phyloP scores from a whole-genome alignment of 352 stramenopile species.

The Phytophthora parvispora region DNA sequence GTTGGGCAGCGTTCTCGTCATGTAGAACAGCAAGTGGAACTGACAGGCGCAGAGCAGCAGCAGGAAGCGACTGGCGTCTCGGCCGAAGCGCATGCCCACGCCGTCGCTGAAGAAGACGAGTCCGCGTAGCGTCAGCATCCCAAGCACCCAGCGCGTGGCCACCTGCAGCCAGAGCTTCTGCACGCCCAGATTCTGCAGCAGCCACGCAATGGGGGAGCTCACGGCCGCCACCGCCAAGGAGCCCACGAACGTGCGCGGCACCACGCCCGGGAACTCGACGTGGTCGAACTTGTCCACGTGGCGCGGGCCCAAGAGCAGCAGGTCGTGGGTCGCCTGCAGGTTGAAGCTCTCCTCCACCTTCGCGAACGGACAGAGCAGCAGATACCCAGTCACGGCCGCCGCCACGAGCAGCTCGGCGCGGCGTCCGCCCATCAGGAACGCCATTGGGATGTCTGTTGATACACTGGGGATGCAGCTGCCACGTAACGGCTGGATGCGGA shows the following conservation, averaged over 20 bases:
- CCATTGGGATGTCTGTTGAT: neutral
- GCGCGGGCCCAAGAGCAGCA: conserved; percentile 82
- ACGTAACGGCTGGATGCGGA: neutral
- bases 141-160: conserved; percentile 68
- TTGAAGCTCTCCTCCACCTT: conserved; percentile 99
- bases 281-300: conserved; percentile 94
- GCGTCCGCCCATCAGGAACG: conserved; percentile 38
- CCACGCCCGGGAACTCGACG: conserved; percentile 97
- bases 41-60: conserved; percentile 92
- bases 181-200: conserved; percentile 25
- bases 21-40: conserved; percentile 99
- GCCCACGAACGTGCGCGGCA: conserved; percentile 98
- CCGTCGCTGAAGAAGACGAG: conserved; percentile 74
- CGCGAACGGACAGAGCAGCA: conserved; percentile 73
- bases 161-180: conserved; percentile 73
- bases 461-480: neutral
- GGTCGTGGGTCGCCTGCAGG: conserved; percentile 98
- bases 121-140: conserved; percentile 61
- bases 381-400: conserved; percentile 49
- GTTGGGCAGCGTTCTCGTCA: conserved; percentile 97
- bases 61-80: conserved; percentile 77
- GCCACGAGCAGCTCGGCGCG: conserved; percentile 51
- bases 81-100: conserved; percentile 64
- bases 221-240: conserved; percentile 72
- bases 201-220: conserved; percentile 53